A percentile compares a stretch with the other conserved stretches of the same genome.
Conservation (phyloP, 805 yeast genomes). For the Kazachstania bromeliacearum region DNA sequence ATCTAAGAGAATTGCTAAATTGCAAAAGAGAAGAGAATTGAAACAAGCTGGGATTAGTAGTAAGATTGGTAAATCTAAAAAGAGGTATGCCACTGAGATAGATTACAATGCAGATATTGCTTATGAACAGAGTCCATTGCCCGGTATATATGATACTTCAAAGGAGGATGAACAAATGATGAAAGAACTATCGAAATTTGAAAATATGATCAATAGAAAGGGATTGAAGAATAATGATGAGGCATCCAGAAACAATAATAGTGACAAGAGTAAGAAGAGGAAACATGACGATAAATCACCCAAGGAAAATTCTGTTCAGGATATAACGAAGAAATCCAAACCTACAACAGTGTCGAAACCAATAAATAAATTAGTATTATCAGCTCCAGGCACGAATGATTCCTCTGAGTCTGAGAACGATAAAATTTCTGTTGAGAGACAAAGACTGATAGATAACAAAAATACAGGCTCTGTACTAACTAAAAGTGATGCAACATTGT, state of each 20-base stretch:
- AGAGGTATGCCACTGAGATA: conserved; percentile 47
- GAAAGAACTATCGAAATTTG: conserved; percentile 34
- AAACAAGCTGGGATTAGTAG: conserved; percentile 68
- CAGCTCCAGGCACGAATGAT: conserved; percentile 28
- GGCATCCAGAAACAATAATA: conserved; percentile 9
- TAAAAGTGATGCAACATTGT: too few species aligned
- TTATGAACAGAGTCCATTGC: conserved; percentile 58
- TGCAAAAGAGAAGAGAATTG: conserved; percentile 73
- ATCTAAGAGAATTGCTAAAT: conserved; percentile 59
- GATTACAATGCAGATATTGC: conserved; percentile 82
- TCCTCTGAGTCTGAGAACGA: conserved; percentile 14
- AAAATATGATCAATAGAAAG: conserved; percentile 29
- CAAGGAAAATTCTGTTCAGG: conserved; percentile 10
- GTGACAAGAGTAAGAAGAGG: conserved; percentile 16
- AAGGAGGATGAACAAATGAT: conserved; percentile 45
- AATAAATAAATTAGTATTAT: conserved; percentile 21
- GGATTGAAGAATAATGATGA: conserved; percentile 24
- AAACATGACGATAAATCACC: conserved; percentile 10
- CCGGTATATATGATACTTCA: conserved; percentile 58
- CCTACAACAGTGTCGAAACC: neutral
- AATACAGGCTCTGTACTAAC: conserved; percentile 5
- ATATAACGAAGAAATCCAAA: neutral
- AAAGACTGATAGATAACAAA: conserved; percentile 12
- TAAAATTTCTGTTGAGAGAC: conserved; percentile 22
- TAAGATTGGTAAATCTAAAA: conserved; percentile 38